Percentiles rank a stretch among this genome's conserved stretches.
phyloP scores from a whole-genome alignment of 805 yeast genomes.

The Pichia californica region DNA sequence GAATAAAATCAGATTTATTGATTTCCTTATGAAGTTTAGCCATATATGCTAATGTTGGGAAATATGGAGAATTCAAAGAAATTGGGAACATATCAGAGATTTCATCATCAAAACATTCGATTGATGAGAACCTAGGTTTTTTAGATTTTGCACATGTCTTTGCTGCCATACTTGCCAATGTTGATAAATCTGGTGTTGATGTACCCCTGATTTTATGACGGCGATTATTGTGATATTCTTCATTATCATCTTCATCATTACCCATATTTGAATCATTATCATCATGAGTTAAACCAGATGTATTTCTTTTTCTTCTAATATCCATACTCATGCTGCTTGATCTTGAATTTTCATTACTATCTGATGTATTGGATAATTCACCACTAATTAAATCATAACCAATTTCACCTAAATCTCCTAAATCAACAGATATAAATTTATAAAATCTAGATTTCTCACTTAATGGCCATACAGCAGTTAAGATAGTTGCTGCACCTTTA shows the following conservation, averaged over 20 bases:
- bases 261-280: too few species aligned
- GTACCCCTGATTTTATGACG: not conserved
- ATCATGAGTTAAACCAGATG: too few species aligned
- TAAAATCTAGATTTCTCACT: conserved; percentile 61
- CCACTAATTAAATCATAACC: conserved; percentile 33
- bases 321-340: conserved; percentile 6
- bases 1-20: conserved; percentile 76
- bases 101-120: conserved; percentile 80
- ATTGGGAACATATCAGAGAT: conserved; percentile 85
- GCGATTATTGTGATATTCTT: not conserved
- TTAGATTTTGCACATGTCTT: conserved; percentile 8
- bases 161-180: conserved; percentile 10
- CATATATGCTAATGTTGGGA: conserved; percentile 79
- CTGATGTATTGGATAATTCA: conserved; percentile 25
- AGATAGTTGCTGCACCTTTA: conserved; percentile 92
- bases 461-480: conserved; percentile 94
- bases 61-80: conserved; percentile 73
- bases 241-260: not conserved
- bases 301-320: not conserved
- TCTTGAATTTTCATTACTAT: conserved; percentile 15
- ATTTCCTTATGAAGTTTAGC: conserved; percentile 79
- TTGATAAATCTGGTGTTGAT: conserved; percentile 25
- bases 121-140: conserved; percentile 41
- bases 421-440: conserved; percentile 73
- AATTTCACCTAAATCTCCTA: conserved; percentile 82